Conservation (phyloP, 441 rosid genomes). For the Metrosideros polymorpha region DNA sequence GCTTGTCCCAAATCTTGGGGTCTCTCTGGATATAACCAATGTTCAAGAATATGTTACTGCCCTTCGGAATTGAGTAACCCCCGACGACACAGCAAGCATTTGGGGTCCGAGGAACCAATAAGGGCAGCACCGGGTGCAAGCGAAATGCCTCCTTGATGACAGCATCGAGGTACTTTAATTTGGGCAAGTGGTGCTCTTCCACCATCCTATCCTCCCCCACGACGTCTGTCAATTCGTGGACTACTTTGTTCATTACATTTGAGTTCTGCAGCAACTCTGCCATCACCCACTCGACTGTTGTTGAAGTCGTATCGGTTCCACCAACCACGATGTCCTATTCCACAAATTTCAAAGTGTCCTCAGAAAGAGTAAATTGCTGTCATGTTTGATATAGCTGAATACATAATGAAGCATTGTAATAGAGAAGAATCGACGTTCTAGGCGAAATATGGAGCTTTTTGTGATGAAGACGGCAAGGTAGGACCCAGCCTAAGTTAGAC, state of each 20-base stretch:
- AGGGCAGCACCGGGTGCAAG: background rate
- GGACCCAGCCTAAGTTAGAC: background rate
- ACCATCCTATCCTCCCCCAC: background rate
- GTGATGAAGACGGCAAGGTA: background rate
- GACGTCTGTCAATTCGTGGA: background rate
- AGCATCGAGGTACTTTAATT: background rate
- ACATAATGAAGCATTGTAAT: background rate
- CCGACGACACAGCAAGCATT: background rate
- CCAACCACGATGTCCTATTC: background rate
- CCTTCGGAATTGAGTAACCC: background rate
- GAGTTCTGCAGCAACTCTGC: background rate
- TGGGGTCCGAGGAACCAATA: background rate
- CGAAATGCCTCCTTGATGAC: background rate
- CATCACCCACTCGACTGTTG: background rate
- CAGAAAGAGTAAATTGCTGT: background rate
- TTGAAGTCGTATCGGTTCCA: background rate
- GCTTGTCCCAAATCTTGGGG: background rate
- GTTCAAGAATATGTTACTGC: background rate
- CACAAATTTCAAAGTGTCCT: background rate
- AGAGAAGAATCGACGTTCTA: background rate
- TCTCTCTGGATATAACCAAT: background rate
- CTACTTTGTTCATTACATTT: background rate
- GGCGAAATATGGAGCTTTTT: background rate
- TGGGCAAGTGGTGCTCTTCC: background rate
- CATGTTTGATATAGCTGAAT: background rate